These are phyloP conservation scores for Podaxis sp. DNA, from an alignment of 768 basidiomycete species.

Conservation along the genomic window DNA sequence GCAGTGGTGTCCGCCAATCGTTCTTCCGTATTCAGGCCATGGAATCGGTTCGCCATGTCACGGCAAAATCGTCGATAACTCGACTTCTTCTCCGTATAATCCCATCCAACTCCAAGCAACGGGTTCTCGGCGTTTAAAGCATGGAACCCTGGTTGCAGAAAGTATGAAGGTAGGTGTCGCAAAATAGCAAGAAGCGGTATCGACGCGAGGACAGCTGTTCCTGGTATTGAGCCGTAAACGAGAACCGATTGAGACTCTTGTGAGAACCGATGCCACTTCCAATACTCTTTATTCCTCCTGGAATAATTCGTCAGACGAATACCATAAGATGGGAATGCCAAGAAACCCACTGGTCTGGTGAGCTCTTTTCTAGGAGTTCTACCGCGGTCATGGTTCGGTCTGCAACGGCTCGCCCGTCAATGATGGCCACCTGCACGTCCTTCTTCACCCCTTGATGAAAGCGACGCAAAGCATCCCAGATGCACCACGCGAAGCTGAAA, in stretches of 20 bases:
- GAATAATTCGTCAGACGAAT: slow-evolving; percentile 13
- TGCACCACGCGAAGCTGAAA: slow-evolving; percentile 79
- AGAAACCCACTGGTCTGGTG: slow-evolving; percentile 52
- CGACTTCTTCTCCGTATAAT: slow-evolving; percentile 55
- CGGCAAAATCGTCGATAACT: slow-evolving; percentile 72
- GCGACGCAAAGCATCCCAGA: slow-evolving; percentile 80
- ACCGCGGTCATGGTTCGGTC: slow-evolving; percentile 62
- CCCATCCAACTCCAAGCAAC: slow-evolving; percentile 44
- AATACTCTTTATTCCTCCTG: slow-evolving; percentile 62
- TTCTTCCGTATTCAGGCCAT: slow-evolving; percentile 49
- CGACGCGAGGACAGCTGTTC: slow-evolving; percentile 63
- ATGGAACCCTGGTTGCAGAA: slow-evolving; percentile 35
- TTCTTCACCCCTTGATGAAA: slow-evolving; percentile 72
- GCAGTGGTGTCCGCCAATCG: slow-evolving; percentile 66
- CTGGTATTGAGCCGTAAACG: slow-evolving; percentile 66
- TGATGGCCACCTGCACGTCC: slow-evolving; percentile 75
- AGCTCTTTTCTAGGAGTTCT: slow-evolving; percentile 54
- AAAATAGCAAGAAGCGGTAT: slow-evolving; percentile 65
- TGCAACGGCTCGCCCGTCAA: slow-evolving; percentile 62
- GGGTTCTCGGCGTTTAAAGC: slow-evolving; percentile 26
- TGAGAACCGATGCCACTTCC: slow-evolving; percentile 77
- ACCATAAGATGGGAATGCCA: not conserved
- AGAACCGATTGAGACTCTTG: slow-evolving; percentile 77
- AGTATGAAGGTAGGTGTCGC: slow-evolving; percentile 71
- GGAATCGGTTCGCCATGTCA: slow-evolving; percentile 62